phyloP scores from a whole-genome alignment of 192 early-diverging fungal genomes.

The Lobulomyces angularis region DNA sequence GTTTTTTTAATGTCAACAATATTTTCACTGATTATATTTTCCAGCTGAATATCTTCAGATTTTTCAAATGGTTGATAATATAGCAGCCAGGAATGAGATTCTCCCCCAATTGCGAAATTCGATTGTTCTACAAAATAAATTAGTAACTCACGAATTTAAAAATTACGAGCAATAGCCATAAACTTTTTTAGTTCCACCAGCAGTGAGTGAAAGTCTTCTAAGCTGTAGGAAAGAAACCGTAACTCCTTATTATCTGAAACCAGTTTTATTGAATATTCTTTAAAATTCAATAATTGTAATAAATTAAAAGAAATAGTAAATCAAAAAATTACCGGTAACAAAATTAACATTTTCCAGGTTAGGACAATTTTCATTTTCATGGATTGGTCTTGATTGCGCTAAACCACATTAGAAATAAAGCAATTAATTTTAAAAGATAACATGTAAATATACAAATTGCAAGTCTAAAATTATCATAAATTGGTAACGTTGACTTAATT shows the following conservation, averaged over 20 bases:
- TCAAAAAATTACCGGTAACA: too few relatives aligned
- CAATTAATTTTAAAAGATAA: too few relatives aligned
- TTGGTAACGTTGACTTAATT: too few relatives aligned
- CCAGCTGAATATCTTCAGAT: slow-evolving; percentile 3
- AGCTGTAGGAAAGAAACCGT: too few relatives aligned
- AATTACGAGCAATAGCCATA: slow-evolving; percentile 15
- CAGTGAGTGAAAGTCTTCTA: slow-evolving; percentile 11
- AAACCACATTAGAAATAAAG: too few relatives aligned
- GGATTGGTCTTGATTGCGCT: too few relatives aligned
- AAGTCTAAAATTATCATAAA: too few relatives aligned
- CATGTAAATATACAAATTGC: too few relatives aligned
- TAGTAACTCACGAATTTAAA: background rate
- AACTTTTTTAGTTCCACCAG: slow-evolving; percentile 14
- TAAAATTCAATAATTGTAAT: background rate
- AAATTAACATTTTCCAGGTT: too few relatives aligned
- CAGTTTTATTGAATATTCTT: slow-evolving; percentile 7
- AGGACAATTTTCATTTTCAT: too few relatives aligned
- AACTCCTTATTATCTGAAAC: background rate
- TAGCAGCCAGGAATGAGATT: slow-evolving; percentile 14
- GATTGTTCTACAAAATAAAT: slow-evolving; percentile 9
- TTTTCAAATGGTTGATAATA: slow-evolving; percentile 10
- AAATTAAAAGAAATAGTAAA: slow-evolving; percentile 47
- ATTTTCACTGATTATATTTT: slow-evolving; percentile 4
- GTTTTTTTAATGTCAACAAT: slow-evolving; percentile 10
- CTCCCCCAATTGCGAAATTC: slow-evolving; percentile 8